Conservation (phyloP, 768 basidiomycete genomes). For the Amanita phalloides region DNA sequence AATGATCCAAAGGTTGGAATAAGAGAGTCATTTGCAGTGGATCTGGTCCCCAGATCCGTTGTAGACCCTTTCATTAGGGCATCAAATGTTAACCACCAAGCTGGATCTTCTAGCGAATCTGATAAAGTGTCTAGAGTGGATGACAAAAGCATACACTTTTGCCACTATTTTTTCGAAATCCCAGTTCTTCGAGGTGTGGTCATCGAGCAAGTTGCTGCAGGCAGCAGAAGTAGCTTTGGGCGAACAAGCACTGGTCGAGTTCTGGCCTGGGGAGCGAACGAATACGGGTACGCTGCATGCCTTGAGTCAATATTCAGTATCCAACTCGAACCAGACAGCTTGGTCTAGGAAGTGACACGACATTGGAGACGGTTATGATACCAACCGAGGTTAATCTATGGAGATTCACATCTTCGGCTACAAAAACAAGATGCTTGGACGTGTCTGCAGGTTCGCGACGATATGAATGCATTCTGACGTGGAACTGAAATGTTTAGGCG, state of each 20-base stretch:
- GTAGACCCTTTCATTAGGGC: constrained; percentile 36
- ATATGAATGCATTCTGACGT: background rate
- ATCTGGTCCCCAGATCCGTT: constrained; percentile 47
- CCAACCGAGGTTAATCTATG: constrained; percentile 82
- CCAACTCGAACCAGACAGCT: constrained; percentile 47
- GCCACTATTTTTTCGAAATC: constrained; percentile 64
- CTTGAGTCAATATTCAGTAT: background rate
- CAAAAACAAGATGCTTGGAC: constrained; percentile 49
- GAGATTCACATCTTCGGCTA: constrained; percentile 37
- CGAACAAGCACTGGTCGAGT: constrained; percentile 60
- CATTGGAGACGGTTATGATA: constrained; percentile 58
- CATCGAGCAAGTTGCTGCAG: constrained; percentile 63
- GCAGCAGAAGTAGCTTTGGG: constrained; percentile 62
- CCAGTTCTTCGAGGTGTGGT: constrained; percentile 56
- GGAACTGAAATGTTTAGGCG: constrained; percentile 31
- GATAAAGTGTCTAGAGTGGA: constrained; percentile 22
- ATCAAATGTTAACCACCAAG: constrained; percentile 27
- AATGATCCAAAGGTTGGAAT: constrained; percentile 19
- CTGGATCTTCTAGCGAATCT: constrained; percentile 16
- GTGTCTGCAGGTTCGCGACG: constrained; percentile 47
- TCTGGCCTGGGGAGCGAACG: constrained; percentile 86
- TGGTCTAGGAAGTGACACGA: constrained; percentile 57
- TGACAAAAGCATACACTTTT: constrained; percentile 47
- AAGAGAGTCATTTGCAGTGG: constrained; percentile 25
- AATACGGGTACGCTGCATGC: constrained; percentile 49